A percentile compares a stretch with the other conserved stretches of the same genome.
Evolutionary conservation across 1,139 yeast species (phyloP).

Genomic region (Lodderomyces pseudojiufengensis): DNA sequence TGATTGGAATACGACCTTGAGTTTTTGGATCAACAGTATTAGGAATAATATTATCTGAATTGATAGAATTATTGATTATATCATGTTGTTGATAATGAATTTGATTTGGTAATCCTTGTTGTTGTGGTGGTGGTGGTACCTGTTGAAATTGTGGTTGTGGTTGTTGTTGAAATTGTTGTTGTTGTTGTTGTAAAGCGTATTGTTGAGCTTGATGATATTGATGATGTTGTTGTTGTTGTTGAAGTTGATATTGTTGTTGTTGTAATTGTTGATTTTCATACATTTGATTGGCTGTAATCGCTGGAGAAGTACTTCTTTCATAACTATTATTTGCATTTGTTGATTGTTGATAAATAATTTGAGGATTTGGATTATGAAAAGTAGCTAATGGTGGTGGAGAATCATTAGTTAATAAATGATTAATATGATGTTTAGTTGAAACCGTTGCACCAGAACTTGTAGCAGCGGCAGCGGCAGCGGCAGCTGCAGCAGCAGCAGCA

Average conservation of each 20-base stretch:
- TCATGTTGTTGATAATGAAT: slow-evolving; percentile 1
- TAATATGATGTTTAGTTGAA: slow-evolving; percentile 12
- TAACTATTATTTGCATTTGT: neutral
- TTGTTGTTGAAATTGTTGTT: slow-evolving; percentile 1
- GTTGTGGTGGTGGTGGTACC: slow-evolving; percentile 1
- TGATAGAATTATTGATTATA: too few relatives aligned
- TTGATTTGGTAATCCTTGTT: neutral
- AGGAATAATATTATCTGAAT: too few relatives aligned
- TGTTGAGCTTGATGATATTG: slow-evolving; percentile 2
- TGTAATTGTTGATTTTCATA: too few relatives aligned
- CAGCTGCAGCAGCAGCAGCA: neutral
- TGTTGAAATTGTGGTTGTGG: slow-evolving; percentile 3
- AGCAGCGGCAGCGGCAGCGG: slow-evolving; percentile 1
- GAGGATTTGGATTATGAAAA: neutral
- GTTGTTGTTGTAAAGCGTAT: slow-evolving; percentile 3
- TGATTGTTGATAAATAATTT: neutral
- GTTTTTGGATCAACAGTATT: neutral
- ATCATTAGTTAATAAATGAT: slow-evolving; percentile 13
- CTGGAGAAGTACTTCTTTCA: slow-evolving; percentile 3
- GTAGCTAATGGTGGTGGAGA: slow-evolving; percentile 9
- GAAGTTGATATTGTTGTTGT: slow-evolving; percentile 1
- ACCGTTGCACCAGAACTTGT: slow-evolving; percentile 1
- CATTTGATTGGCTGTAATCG: neutral
- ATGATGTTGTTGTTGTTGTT: slow-evolving; percentile 1
- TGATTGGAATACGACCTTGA: slow-evolving; percentile 13